Evolutionary conservation across 352 stramenopile species (phyloP).

Genomic region (Globisporangium alternatum): DNA sequence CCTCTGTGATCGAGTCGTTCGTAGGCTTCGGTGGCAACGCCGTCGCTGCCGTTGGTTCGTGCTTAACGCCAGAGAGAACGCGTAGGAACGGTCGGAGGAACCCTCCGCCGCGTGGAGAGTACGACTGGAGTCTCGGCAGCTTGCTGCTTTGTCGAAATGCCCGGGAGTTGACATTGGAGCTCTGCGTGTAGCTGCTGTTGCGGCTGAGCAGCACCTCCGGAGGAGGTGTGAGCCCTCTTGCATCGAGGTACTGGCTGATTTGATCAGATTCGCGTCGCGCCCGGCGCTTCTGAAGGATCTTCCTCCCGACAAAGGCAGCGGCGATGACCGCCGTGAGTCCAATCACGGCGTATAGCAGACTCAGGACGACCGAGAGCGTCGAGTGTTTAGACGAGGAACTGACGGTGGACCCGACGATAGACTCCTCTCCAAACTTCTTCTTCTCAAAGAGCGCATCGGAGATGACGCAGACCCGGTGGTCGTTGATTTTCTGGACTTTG

Average conservation of each 20-base stretch:
- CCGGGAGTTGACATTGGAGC: not conserved
- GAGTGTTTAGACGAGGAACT: not conserved
- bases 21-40: not conserved
- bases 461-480: constrained; percentile 17
- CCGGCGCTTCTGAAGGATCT: constrained; percentile 14
- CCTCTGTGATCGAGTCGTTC: not conserved
- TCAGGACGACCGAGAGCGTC: not conserved
- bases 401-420: not conserved
- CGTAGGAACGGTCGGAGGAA: constrained; percentile 13
- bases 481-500: constrained; percentile 4
- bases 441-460: constrained; percentile 15
- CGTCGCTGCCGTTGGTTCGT: constrained; percentile 1
- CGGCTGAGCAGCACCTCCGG: not conserved
- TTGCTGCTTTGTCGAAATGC: not conserved
- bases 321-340: constrained; percentile 12
- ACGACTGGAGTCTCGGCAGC: constrained; percentile 9
- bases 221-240: constrained; percentile 4
- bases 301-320: constrained; percentile 16
- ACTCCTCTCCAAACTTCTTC: constrained; percentile 13
- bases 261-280: constrained; percentile 22
- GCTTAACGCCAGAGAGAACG: constrained; percentile 13
- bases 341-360: constrained; percentile 11
- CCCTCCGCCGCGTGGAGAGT: constrained; percentile 5
- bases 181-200: not conserved
- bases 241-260: constrained; percentile 13